Evolutionary conservation across 1,139 yeast genomes (phyloP).

Genomic region (Suhomyces anneliseae): DNA sequence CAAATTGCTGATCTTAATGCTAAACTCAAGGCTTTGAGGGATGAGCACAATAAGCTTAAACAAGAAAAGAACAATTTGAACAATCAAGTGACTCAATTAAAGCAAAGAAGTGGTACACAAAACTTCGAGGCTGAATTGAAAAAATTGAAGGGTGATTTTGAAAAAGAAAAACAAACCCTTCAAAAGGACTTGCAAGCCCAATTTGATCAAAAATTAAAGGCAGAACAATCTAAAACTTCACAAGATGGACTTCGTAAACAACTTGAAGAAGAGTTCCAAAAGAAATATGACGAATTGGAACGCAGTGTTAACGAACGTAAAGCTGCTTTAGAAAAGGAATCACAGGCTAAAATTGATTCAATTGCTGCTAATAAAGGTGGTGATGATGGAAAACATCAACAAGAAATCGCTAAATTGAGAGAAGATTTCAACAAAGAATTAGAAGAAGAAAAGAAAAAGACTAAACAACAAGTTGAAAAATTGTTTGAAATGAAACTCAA

Average conservation of each 20-base stretch:
- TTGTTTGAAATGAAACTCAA: slow-evolving; percentile 42
- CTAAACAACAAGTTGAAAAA: slow-evolving; percentile 38
- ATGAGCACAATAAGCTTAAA: slow-evolving; percentile 12
- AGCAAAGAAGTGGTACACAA: neutral
- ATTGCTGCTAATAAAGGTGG: neutral
- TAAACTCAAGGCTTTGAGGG: slow-evolving; percentile 9
- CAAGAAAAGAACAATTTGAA: slow-evolving; percentile 14
- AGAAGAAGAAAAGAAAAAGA: slow-evolving; percentile 31
- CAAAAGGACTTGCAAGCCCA: slow-evolving; percentile 12
- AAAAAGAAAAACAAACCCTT: slow-evolving; percentile 18
- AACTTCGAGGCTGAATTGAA: slow-evolving; percentile 10
- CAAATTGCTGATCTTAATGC: slow-evolving; percentile 7
- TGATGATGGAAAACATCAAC: slow-evolving; percentile 17
- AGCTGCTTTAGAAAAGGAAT: slow-evolving; percentile 21
- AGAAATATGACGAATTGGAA: slow-evolving; percentile 21
- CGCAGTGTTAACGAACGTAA: slow-evolving; percentile 20
- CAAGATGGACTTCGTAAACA: slow-evolving; percentile 12
- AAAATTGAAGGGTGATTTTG: slow-evolving; percentile 18
- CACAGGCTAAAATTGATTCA: slow-evolving; percentile 13
- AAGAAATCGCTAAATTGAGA: slow-evolving; percentile 27
- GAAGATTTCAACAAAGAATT: slow-evolving; percentile 30
- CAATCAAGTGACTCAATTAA: slow-evolving; percentile 13
- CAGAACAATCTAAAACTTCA: slow-evolving; percentile 1
- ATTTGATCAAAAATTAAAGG: slow-evolving; percentile 13
- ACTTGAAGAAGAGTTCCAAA: slow-evolving; percentile 16